Evolutionary conservation across 73 alveolate genomes (phyloP), one percentile per base, ranked within the genome.

Genomic region (Paraurostyla sp.): DNA sequence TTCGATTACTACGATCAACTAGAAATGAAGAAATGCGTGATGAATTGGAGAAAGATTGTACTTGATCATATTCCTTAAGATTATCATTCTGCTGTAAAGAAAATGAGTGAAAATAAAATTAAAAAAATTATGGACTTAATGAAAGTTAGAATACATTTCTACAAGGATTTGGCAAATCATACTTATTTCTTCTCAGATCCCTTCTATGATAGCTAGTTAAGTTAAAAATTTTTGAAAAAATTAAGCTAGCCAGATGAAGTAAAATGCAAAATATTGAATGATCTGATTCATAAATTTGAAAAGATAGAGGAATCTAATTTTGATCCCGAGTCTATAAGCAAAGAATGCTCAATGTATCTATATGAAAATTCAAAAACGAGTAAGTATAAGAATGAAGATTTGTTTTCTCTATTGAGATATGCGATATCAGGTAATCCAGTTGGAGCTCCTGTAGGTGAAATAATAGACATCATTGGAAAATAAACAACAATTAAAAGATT

Each of bases 371-470:
- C 38, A 23, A 9, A 56, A 63, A 29, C 15, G 33, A 50, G 91
- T 86, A 62, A 76, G 93, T 27, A 42, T 11, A 49, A 83, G 49
- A 91, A 85, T 48, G 91, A 84, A 71, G 96, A 91, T 85, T 87
- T 91, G 18, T 91, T 57, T 73, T 65, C 56, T 27, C 50, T 91
- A 16, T 54, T 91, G 42, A 91, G 96, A 85, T 83, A 33, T 35
- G 80, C 73, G 0, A 60, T 85, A 22, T 57, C 96, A 22, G 96
- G 93, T 20, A 84, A 76, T 35, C 87, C 82, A 30, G 78, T 65
- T n/a, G 95, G 95, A 52, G 91, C 91, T n/a, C 85, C 92, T 27
- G 83, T 87, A 23, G 95, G 92, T 0, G 92, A 75, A 0, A 84
- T 84, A 38, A 69, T 92, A 20, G 91, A 90, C 18, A 69, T 90